phyloP scores from a whole-genome alignment of 257 asterid genomes.

The Petrea volubilis region DNA sequence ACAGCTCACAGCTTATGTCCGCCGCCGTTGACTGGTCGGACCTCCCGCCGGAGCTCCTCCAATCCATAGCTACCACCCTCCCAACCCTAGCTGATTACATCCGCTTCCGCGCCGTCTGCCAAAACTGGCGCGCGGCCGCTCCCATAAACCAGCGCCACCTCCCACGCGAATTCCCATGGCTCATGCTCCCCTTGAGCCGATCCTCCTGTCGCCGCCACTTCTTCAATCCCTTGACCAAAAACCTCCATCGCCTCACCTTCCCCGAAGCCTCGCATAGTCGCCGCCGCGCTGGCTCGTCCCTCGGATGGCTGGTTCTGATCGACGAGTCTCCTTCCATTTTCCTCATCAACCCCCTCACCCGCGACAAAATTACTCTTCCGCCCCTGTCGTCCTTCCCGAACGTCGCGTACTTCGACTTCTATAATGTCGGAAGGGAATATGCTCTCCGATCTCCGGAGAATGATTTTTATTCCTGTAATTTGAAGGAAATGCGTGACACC shows the following conservation, averaged over 20 bases:
- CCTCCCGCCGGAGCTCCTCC: slow-evolving; percentile 71
- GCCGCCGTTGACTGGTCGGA: slow-evolving; percentile 61
- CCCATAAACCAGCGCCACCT: slow-evolving; percentile 45
- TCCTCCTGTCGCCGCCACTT: slow-evolving; percentile 50
- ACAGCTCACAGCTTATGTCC: slow-evolving; percentile 21
- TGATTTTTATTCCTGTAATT: slow-evolving; percentile 27
- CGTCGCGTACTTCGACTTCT: slow-evolving; percentile 52
- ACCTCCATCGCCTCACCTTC: slow-evolving; percentile 47
- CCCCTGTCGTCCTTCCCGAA: slow-evolving; percentile 59
- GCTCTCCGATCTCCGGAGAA: slow-evolving; percentile 40
- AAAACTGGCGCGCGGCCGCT: slow-evolving; percentile 55
- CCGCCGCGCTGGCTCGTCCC: slow-evolving; percentile 80
- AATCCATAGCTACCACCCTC: slow-evolving; percentile 40
- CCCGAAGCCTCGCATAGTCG: slow-evolving; percentile 61
- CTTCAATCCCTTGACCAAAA: slow-evolving; percentile 42
- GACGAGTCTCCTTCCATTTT: slow-evolving; percentile 70
- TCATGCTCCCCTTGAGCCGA: slow-evolving; percentile 66
- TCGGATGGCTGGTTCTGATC: slow-evolving; percentile 67
- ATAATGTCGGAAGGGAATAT: slow-evolving; percentile 66
- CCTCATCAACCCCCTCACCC: slow-evolving; percentile 74
- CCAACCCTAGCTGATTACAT: slow-evolving; percentile 53
- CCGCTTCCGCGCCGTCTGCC: slow-evolving; percentile 73
- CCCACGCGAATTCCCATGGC: slow-evolving; percentile 86
- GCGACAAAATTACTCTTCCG: slow-evolving; percentile 57
- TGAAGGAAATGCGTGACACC: slow-evolving; percentile 69